Evolutionary conservation across 371 early-diverging fungal genomes (phyloP), one percentile per base, ranked within the genome.

Genomic region (Blakeslea trispora): DNA sequence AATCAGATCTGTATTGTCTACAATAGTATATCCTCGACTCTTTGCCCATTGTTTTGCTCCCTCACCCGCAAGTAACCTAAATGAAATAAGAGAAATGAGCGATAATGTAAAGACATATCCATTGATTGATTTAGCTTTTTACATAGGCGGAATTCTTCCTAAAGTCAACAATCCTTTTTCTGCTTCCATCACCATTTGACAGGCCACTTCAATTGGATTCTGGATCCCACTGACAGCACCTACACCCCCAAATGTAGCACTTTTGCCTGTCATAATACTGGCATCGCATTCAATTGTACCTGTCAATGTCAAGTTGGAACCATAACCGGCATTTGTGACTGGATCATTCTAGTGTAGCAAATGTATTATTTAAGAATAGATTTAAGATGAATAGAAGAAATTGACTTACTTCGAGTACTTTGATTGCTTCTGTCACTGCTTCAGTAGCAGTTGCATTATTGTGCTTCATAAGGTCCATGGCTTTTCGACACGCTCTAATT

Each of bases 231-330:
- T 63, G 0, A 85, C 81, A 11, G 91, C 90, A 0, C 89, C 93
- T 0, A 95, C 89, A 3, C 87, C 88, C 1, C 91, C 93, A 79
- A 90, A 93, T 5, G 74, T 70, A 2, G 83, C 78, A 0, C 69
- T 69, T n/a, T 66, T 58, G 0, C 83, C 84, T 55, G 84, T 70
- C 94, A 93, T 93, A n/a, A 92, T 64, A 32, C 88, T 70, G 13
- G 96, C 96, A 65, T 95, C 96, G 59, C 93, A 93, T 67, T 94
- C 92, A 5, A 94, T 91, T 1, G 71, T 74, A 0, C 91, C 92
- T 2, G 71, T 59, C 1, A 87, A 59, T n/a, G 86, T 89, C 24
- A 94, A 76, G 64, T 94, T 95, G 0, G 93, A 90, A 1, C 95
- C 96, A 22, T 55, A 71, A 8, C 83, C 77, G 19, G 84, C 81